Evolutionary conservation across 2,329 filamentous ascomycete genomes (phyloP).

Genomic region (Truncatella angustata): DNA sequence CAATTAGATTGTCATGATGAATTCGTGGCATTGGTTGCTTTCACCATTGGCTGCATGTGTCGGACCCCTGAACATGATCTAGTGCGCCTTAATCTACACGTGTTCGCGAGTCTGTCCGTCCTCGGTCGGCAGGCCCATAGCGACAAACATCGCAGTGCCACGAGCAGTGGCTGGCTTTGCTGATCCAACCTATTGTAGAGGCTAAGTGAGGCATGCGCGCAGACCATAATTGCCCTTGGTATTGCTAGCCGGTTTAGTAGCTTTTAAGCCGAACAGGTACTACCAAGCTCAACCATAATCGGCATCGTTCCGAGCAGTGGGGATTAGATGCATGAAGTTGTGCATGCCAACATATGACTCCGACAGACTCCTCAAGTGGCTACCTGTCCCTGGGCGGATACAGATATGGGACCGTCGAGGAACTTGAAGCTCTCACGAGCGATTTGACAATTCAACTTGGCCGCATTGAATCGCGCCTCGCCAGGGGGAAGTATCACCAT

Average conservation of each 20-base stretch:
- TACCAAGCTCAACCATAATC: too few species aligned
- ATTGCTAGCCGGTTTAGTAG: too few species aligned
- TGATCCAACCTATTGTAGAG: too few species aligned
- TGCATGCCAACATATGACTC: not conserved
- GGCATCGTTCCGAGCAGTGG: too few species aligned
- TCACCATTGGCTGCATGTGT: not conserved
- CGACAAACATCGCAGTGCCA: too few species aligned
- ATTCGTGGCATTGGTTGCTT: not conserved
- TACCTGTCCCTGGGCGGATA: not conserved
- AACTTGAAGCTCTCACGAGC: slow-evolving; percentile 79
- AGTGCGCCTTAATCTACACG: not conserved
- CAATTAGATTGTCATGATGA: slow-evolving; percentile 1
- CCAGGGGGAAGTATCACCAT: slow-evolving; percentile 89
- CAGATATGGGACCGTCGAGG: slow-evolving; percentile 49
- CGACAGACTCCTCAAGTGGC: not conserved
- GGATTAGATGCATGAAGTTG: too few species aligned
- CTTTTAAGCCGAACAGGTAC: too few species aligned
- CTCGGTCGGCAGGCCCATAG: too few species aligned
- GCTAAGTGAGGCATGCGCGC: too few species aligned
- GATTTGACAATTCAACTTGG: slow-evolving; percentile 85
- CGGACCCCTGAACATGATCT: not conserved
- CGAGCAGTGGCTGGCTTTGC: too few species aligned
- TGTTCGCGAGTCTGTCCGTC: too few species aligned
- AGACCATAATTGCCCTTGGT: too few species aligned
- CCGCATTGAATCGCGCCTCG: slow-evolving; percentile 87